Evolutionary conservation across 192 early-diverging fungal species (phyloP), one percentile per base, ranked within the genome.

Genomic region (Entomortierella parvispora): DNA sequence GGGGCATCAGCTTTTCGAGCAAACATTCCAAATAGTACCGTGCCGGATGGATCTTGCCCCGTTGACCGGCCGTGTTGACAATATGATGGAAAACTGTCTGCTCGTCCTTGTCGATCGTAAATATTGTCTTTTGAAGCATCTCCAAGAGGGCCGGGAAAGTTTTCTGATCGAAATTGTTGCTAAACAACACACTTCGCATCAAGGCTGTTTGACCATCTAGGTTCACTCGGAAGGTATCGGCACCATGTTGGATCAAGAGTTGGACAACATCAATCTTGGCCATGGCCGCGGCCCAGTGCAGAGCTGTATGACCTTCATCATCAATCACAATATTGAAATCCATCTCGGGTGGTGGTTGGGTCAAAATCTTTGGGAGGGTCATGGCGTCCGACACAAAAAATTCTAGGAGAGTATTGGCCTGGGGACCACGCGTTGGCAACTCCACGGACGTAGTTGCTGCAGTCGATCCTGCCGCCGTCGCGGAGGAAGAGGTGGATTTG

Each of bases 201-300:
- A 99, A 80, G 0, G 96, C 91, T 20, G 95, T 93, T 79, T 99
- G 94, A n/a, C 96, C 96, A 32, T 85, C 84, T 40, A 86, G 83
- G 69, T 99, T 99, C 29, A 88, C 83, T 31, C 82, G 70, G 26
- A 84, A 86, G 2, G 88, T 82, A 67, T 95, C 87, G 12, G 92
- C 92, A 0, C 92, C 93, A 20, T 85, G 88, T 43, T 91, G 80
- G 3, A 98, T 72, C 37, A 99, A 77, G 10, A 93, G 63, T 28
- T 85, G 81, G 25, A 96, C 85, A 7, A 97, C 82, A n/a, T 87
- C 75, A 42, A 92, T 84, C 20, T 91, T 84, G 0, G 91, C 98
- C 64, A 98, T 89, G 15, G 96, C 95, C 0, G 95, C 93, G 1
- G 98, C 93, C 97, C 97, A 99, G 62, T 99, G 98, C 11, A 98